Percentiles rank a stretch among this genome's conserved stretches.
These are phyloP conservation scores for Exophiala sideris DNA, from an alignment of 2,329 filamentous ascomycete genomes.

Conservation along the genomic window DNA sequence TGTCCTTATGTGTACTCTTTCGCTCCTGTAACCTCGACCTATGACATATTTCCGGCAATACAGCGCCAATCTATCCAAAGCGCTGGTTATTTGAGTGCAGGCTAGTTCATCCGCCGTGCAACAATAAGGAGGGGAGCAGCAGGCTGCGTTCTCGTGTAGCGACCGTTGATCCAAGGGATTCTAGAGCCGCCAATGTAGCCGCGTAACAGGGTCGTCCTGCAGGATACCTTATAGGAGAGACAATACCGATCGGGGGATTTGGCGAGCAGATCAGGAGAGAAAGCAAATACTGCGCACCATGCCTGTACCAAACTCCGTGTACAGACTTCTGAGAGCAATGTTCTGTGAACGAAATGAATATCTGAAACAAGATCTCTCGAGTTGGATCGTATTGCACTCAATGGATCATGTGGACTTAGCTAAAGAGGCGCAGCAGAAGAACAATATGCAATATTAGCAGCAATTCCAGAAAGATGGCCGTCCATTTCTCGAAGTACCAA, in stretches of 20 bases:
- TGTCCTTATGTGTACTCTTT: constrained; percentile 14
- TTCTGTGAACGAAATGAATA: constrained; percentile 14
- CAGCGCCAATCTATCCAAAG: constrained; percentile 18
- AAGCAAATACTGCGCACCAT: constrained; percentile 8
- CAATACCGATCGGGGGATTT: constrained; percentile 9
- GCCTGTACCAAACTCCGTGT: constrained; percentile 4
- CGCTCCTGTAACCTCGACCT: constrained; percentile 11
- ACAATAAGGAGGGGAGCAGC: constrained; percentile 16
- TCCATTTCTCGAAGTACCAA: constrained; percentile 24
- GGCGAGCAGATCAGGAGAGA: constrained; percentile 18
- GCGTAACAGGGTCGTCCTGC: constrained; percentile 18
- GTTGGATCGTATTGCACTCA: background rate
- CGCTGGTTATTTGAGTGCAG: constrained; percentile 19
- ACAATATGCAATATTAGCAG: constrained; percentile 7
- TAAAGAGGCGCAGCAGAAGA: constrained; percentile 21
- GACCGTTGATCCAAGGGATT: constrained; percentile 2
- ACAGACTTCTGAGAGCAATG: constrained; percentile 2
- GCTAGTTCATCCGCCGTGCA: constrained; percentile 16
- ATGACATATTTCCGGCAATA: constrained; percentile 16
- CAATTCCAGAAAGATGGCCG: constrained; percentile 16
- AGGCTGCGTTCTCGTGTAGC: constrained; percentile 13
- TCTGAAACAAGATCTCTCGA: constrained; percentile 18
- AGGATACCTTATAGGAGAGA: constrained; percentile 15
- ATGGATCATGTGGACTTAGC: background rate
- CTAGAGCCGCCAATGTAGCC: constrained; percentile 21